Evolutionary conservation across 192 early-diverging fungal species (phyloP), one percentile per base, ranked within the genome.

Genomic region (Linnemannia exigua): DNA sequence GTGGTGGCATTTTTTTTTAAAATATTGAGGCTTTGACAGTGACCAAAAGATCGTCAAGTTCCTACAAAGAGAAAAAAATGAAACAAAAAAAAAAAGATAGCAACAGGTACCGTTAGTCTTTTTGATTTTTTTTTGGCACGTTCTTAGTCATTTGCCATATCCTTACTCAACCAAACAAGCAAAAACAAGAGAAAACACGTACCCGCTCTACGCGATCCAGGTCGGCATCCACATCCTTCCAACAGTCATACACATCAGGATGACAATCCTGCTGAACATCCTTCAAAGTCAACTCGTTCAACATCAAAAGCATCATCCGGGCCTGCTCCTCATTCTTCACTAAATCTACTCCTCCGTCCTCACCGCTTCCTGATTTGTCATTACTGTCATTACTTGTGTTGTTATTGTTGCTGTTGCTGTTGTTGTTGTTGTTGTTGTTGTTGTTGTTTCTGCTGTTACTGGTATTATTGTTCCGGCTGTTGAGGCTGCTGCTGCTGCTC

Each of bases 11-110:
- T 3, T 74, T 35, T 35, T 37, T 70, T 52, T 78, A 86, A 15
- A 86, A 41, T 35, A 74, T 35, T 37, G 84, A 86, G 17, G 74
- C 41, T 61, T 86, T 86, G 70, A 86, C 84, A 20, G 78, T 80
- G 74, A 86, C 84, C 84, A 86, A 66, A 61, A 86, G 63, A 76
- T 86, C 84, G 70, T 86, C 84, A 47, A 86, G 84, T 58, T 86
- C 84, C 84, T 86, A 80, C 2, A 51, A 28, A 9, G 35, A 1
- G 16, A 79, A 71, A 37, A 79, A 41, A 75, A 25, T 33, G 37
- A 28, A 66, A 75, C 1, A 54, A 54, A 22, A 25, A 47, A 25
- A 69, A 35, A 77, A 25, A 48, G n/a, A n/a, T n/a, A n/a, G n/a
- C n/a, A 20, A 67, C 14, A 66, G 37, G 25, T 22, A 68, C 41